Base-by-base conservation (phyloP, 2,329 filamentous ascomycete species). In the Fonsecaea pedrosoi region DNA sequence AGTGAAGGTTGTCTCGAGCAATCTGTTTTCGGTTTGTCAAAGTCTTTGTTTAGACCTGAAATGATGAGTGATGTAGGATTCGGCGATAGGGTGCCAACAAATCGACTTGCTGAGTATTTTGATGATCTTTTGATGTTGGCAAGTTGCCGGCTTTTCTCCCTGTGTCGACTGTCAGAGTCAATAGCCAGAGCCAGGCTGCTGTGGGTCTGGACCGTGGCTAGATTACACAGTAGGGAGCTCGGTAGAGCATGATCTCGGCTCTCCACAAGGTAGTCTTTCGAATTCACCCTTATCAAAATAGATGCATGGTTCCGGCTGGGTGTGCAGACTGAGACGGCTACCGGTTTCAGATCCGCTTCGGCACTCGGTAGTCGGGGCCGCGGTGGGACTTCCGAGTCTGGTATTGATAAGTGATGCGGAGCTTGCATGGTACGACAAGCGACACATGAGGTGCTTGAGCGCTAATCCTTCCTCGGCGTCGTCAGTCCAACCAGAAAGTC, bases 11-110 rank as follows among this genome's bases (percentile, higher is more conserved):
- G 56, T 21, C 30, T 60, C 37, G 57, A 60, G 40, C 21, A 60
- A 40, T n/a, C 38, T 48, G 32, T 15, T 58, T 58, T 35, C 55
- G 40, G 57, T 72, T 90, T 89, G 76, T 96, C 92, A 53, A 92
- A 92, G 48, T 82, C 78, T 25, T 25, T 87, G 55, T 3, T 42
- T 58, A 58, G 55, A 58, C 40, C 55, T 58, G 55, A 58, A 40
- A 32, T 58, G 12, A 45, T 60, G 57, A 60, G 57, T 60, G 37
- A 60, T 50, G 21, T 48, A 21, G 32, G 21, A 18, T 60, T 25
- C 30, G 57, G 38, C 38, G 38, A 40, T 50, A 60, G 34, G 35
- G 48, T 60, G 35, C 48, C 57, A 48, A 60, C 18, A 60, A 2
- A 50, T 50, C 37, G 37, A 60, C 18, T 18, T 45, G 15, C 9